Conservation (phyloP, 129 eudicot genomes). For the Pulicaria dysenterica region DNA sequence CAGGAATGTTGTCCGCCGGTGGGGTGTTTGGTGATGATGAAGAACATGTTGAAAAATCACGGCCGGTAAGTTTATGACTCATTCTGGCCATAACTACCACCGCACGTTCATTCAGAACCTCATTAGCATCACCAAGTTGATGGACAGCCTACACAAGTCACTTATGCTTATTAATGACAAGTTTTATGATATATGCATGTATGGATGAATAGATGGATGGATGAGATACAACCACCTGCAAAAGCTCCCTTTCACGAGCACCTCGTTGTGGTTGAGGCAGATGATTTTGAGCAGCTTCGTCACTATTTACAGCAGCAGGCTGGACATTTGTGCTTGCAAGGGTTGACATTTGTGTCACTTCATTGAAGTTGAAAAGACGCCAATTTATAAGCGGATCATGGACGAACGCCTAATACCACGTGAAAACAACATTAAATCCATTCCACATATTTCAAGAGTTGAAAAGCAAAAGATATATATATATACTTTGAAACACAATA, state of each 20-base stretch:
- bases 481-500: not conserved
- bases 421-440: not conserved
- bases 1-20: conserved; percentile 65
- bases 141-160: conserved; percentile 70
- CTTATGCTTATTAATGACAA: conserved; percentile 22
- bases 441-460: not conserved
- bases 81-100: conserved; percentile 96
- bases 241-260: conserved; percentile 88
- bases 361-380: conserved; percentile 97
- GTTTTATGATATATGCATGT: not conserved
- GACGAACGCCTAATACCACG: conserved; percentile 77
- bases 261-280: conserved; percentile 89
- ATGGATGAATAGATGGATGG: not conserved
- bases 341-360: conserved; percentile 85
- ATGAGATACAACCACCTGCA: conserved; percentile 59
- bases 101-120: conserved; percentile 93
- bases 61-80: conserved; percentile 97
- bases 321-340: conserved; percentile 59
- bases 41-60: conserved; percentile 77
- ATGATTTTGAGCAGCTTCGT: conserved; percentile 60
- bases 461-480: not conserved
- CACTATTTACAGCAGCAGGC: conserved; percentile 73
- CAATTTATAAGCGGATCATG: conserved; percentile 98
- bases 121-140: conserved; percentile 97
- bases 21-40: conserved; percentile 46